These are phyloP conservation scores for Globisporangium paroecandrum DNA, from an alignment of 352 stramenopile genomes.

Conservation along the genomic window DNA sequence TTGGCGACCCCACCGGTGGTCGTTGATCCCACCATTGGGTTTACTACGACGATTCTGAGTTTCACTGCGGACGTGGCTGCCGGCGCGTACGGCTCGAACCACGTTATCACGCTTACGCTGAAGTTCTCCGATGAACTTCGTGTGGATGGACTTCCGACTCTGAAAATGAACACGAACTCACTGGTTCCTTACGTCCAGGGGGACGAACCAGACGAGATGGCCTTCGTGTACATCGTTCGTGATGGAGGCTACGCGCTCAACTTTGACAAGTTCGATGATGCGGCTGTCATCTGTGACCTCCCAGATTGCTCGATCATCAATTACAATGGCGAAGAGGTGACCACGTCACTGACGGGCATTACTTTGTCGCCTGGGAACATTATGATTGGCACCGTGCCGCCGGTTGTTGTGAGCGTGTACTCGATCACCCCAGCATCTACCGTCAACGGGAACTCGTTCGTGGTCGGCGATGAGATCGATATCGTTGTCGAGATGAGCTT, in stretches of 20 bases:
- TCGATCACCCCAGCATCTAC: constrained; percentile 42
- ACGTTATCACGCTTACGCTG: constrained; percentile 66
- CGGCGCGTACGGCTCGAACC: constrained; percentile 66
- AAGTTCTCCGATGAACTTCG: constrained; percentile 77
- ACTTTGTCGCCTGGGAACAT: constrained; percentile 46
- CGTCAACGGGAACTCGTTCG: constrained; percentile 65
- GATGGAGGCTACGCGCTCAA: constrained; percentile 35
- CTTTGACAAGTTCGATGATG: constrained; percentile 61
- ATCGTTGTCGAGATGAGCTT: constrained; percentile 75
- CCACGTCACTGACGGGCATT: constrained; percentile 38
- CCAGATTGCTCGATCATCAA: constrained; percentile 59
- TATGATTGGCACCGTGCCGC: constrained; percentile 52
- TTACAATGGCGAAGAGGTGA: constrained; percentile 49
- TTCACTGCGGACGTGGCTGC: constrained; percentile 44
- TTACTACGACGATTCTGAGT: constrained; percentile 38
- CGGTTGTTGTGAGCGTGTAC: constrained; percentile 60
- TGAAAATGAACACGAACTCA: constrained; percentile 62
- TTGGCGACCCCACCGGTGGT: constrained; percentile 43
- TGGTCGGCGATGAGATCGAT: constrained; percentile 75
- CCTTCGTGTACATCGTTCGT: constrained; percentile 74
- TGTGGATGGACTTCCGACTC: constrained; percentile 39
- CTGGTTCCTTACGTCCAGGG: constrained; percentile 59
- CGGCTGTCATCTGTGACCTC: constrained; percentile 40
- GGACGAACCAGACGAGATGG: constrained; percentile 37
- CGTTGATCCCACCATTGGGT: constrained; percentile 42